These are phyloP conservation scores for Leccinellum luteum DNA, from an alignment of 768 basidiomycete genomes.

Conservation along the genomic window DNA sequence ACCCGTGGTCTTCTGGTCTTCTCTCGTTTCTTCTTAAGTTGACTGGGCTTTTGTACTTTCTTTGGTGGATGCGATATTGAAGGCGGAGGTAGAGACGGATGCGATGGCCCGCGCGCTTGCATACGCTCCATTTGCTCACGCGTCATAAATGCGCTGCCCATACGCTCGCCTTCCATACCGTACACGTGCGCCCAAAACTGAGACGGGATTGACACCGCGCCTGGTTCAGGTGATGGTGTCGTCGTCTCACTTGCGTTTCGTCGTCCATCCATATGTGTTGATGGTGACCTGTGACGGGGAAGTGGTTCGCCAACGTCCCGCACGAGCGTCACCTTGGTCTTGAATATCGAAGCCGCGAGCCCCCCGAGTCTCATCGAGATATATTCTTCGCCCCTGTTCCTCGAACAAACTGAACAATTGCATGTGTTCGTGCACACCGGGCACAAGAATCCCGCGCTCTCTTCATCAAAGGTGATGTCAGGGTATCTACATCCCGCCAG, in stretches of 20 bases:
- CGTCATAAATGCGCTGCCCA: slow-evolving; percentile 28
- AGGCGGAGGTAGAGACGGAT: not conserved
- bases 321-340: slow-evolving; percentile 23
- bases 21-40: not conserved
- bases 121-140: slow-evolving; percentile 7
- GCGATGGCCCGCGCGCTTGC: not conserved
- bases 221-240: slow-evolving; percentile 4
- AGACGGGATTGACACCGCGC: not conserved
- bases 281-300: not conserved
- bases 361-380: slow-evolving; percentile 31
- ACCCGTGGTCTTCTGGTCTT: slow-evolving; percentile 13
- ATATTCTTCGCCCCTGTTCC: slow-evolving; percentile 46
- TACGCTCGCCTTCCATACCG: slow-evolving; percentile 26
- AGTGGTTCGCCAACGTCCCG: slow-evolving; percentile 12
- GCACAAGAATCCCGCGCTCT: slow-evolving; percentile 36
- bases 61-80: not conserved
- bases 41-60: not conserved
- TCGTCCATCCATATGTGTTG: not conserved
- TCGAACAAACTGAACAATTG: slow-evolving; percentile 47
- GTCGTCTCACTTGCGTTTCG: not conserved
- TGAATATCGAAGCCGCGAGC: slow-evolving; percentile 21
- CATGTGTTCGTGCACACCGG: slow-evolving; percentile 46
- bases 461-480: slow-evolving; percentile 35
- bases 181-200: slow-evolving; percentile 37
- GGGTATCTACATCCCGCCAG: slow-evolving; percentile 34